These are phyloP conservation scores for Actinidia chinensis DNA, from an alignment of 179 eudicot species.

Conservation along the genomic window DNA sequence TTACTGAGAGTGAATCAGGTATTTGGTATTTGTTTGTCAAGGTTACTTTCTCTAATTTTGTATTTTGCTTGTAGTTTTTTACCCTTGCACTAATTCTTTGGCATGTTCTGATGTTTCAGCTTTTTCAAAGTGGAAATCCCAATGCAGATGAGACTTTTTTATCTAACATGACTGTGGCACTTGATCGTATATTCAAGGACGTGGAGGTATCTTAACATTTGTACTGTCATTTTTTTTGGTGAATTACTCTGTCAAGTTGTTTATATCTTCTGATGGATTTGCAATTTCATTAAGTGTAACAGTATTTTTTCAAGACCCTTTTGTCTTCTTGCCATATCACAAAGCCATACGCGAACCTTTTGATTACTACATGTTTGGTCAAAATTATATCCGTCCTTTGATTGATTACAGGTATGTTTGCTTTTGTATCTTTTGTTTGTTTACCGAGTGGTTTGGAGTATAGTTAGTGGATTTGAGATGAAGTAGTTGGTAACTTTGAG, in stretches of 20 bases:
- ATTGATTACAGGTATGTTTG: slow-evolving; percentile 71
- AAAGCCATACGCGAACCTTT: slow-evolving; percentile 86
- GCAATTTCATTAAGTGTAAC: slow-evolving; percentile 20
- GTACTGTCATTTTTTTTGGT: too few relatives aligned
- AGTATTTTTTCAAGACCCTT: slow-evolving; percentile 72
- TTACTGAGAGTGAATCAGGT: neutral
- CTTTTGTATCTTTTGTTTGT: slow-evolving; percentile 12
- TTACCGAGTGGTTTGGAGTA: slow-evolving; percentile 4
- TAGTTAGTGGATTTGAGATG: neutral
- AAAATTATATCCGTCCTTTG: slow-evolving; percentile 76
- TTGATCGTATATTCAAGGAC: slow-evolving; percentile 76
- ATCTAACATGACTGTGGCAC: slow-evolving; percentile 75
- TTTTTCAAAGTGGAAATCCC: slow-evolving; percentile 67
- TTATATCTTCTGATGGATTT: neutral
- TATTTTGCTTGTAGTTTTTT: neutral
- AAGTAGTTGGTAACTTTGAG: slow-evolving; percentile 4
- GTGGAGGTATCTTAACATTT: slow-evolving; percentile 55
- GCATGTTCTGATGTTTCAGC: slow-evolving; percentile 43
- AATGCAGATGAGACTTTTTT: slow-evolving; percentile 69
- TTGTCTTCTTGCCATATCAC: slow-evolving; percentile 71
- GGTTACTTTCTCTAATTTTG: neutral
- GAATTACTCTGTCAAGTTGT: slow-evolving; percentile 19
- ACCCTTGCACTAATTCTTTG: slow-evolving; percentile 1
- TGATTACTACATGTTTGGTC: slow-evolving; percentile 86
- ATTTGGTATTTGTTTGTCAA: neutral